These are phyloP conservation scores for Cercophora newfieldiana DNA, from an alignment of 495 filamentous ascomycete genomes.

Conservation along the genomic window DNA sequence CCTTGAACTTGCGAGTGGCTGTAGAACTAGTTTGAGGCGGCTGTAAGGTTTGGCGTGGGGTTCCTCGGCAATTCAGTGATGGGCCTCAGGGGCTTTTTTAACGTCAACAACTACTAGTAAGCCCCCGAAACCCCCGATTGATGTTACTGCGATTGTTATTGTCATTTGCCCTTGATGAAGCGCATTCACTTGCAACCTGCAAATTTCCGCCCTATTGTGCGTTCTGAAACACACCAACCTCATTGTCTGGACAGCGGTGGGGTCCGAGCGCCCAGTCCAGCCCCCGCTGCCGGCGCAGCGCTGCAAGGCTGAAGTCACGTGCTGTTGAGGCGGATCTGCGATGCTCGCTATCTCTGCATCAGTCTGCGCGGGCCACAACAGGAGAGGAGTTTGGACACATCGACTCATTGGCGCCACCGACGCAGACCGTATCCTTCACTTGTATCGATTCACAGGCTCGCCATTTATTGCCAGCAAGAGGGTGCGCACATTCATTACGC, in stretches of 20 bases:
- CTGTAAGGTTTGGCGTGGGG: no score
- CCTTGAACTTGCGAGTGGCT: no score
- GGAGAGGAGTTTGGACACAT: slow-evolving; percentile 26
- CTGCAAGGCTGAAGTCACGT: slow-evolving; percentile 15
- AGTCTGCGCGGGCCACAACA: slow-evolving; percentile 24
- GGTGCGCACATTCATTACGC: slow-evolving; percentile 28
- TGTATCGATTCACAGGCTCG: slow-evolving; percentile 31
- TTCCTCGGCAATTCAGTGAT: no score
- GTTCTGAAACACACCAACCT: background rate
- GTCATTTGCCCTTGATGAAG: background rate
- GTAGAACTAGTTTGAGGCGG: no score
- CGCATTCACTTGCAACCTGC: background rate
- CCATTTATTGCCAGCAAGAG: slow-evolving; percentile 31
- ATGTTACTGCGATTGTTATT: no score
- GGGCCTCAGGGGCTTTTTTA: no score
- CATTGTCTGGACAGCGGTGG: background rate
- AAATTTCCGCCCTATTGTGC: background rate
- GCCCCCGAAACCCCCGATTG: no score
- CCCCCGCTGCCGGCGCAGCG: background rate
- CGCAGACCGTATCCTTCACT: slow-evolving; percentile 33
- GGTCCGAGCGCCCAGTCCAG: slow-evolving; percentile 1
- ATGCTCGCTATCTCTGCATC: slow-evolving; percentile 23
- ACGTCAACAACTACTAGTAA: no score
- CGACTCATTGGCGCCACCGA: slow-evolving; percentile 20
- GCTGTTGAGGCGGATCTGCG: slow-evolving; percentile 8